These are phyloP conservation scores for Candida glucosophila DNA, from an alignment of 1,139 yeast species.

Conservation along the genomic window DNA sequence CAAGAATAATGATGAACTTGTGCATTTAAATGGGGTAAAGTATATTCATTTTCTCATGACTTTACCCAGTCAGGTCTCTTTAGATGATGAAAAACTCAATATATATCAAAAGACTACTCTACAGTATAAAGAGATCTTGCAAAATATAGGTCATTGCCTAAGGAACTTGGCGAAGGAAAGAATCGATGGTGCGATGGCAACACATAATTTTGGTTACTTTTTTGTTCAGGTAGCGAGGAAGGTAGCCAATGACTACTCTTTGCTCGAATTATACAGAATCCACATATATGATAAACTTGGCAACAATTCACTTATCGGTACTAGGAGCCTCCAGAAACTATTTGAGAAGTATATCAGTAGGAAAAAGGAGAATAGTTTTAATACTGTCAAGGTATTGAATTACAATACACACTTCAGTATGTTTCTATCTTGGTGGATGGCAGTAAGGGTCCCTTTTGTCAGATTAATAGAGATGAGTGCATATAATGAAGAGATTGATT, in stretches of 20 bases:
- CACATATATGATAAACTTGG: constrained; percentile 29
- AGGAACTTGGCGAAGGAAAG: too few species aligned
- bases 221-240: too few species aligned
- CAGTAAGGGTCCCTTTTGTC: constrained; percentile 29
- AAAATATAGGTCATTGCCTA: too few species aligned
- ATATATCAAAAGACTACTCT: too few species aligned
- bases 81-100: too few species aligned
- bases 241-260: constrained; percentile 31
- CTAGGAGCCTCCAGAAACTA: constrained; percentile 13
- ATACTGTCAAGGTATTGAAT: constrained; percentile 23
- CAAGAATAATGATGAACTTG: constrained; percentile 26
- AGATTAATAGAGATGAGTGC: constrained; percentile 27
- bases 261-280: constrained; percentile 33
- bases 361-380: constrained; percentile 7
- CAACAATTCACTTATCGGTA: constrained; percentile 24
- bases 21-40: constrained; percentile 31
- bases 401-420: constrained; percentile 27
- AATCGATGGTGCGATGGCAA: too few species aligned
- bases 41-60: constrained; percentile 29
- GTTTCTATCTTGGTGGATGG: constrained; percentile 32
- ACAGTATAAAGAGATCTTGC: too few species aligned
- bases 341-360: constrained; percentile 14
- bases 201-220: too few species aligned
- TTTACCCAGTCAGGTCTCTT: too few species aligned
- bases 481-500: constrained; percentile 17